Evolutionary conservation across 371 early-diverging fungal species (phyloP).

Genomic region (Hamiltosporidium tvaerminnensis): DNA sequence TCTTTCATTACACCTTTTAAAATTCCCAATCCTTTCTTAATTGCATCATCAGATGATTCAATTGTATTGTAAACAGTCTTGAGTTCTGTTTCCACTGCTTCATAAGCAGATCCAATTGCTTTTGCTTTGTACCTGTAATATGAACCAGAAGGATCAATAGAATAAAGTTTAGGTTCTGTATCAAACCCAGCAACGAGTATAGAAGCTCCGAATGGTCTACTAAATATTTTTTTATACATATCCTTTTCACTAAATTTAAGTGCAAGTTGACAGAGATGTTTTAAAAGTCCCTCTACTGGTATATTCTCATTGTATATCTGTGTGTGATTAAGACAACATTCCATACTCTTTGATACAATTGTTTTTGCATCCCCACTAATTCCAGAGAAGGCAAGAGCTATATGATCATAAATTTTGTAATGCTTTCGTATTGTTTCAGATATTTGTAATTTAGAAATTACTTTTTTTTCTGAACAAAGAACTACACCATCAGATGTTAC

Average conservation of each 20-base stretch:
- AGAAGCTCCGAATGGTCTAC: constrained; percentile 53
- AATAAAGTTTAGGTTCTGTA: constrained; percentile 43
- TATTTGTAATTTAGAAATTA: constrained; percentile 41
- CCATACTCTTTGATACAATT: constrained; percentile 40
- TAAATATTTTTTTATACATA: constrained; percentile 43
- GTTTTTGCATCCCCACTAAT: constrained; percentile 50
- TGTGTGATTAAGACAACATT: constrained; percentile 37
- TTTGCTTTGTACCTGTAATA: constrained; percentile 45
- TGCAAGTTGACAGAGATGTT: constrained; percentile 38
- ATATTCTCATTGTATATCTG: constrained; percentile 41
- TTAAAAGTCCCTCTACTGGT: constrained; percentile 37
- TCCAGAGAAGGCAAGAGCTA: constrained; percentile 45
- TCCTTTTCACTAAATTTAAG: constrained; percentile 52
- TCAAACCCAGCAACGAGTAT: constrained; percentile 43
- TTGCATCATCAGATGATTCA: not conserved
- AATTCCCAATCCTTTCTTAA: not conserved
- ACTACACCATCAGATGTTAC: constrained; percentile 38
- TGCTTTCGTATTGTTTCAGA: constrained; percentile 48
- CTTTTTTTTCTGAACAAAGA: constrained; percentile 52
- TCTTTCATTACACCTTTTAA: not conserved
- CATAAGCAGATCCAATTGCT: constrained; percentile 48
- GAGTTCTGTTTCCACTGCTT: constrained; percentile 42
- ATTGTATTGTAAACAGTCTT: constrained; percentile 7
- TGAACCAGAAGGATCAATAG: constrained; percentile 52
- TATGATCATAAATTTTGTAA: constrained; percentile 45